A percentile compares a stretch with the other conserved stretches of the same genome.
Evolutionary conservation across 2,329 filamentous ascomycete genomes (phyloP).

Genomic region (Zymoseptoria ardabiliae): DNA sequence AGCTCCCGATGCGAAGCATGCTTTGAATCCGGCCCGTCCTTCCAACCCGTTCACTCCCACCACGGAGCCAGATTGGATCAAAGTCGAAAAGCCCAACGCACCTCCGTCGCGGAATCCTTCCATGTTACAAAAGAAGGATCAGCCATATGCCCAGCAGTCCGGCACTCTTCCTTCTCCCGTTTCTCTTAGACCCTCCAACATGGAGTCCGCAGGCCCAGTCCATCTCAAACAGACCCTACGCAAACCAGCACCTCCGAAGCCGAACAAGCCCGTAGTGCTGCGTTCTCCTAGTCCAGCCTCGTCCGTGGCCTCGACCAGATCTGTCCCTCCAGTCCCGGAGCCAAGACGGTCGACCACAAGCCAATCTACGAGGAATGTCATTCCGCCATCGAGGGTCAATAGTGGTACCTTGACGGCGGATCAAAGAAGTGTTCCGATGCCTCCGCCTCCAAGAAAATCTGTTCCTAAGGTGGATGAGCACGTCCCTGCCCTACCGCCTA

Average conservation of each 20-base stretch:
- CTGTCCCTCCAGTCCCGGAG: slow-evolving; percentile 18
- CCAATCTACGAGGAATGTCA: neutral
- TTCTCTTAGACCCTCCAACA: slow-evolving; percentile 5
- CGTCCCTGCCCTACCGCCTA: slow-evolving; percentile 19
- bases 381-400: slow-evolving; percentile 9
- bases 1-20: slow-evolving; percentile 55
- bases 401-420: slow-evolving; percentile 1
- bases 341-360: slow-evolving; percentile 12
- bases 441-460: slow-evolving; percentile 18
- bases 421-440: slow-evolving; percentile 9
- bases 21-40: slow-evolving; percentile 65
- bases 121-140: slow-evolving; percentile 1
- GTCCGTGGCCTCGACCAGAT: slow-evolving; percentile 11
- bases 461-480: slow-evolving; percentile 3
- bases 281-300: slow-evolving; percentile 22
- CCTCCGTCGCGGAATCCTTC: slow-evolving; percentile 17
- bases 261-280: slow-evolving; percentile 28
- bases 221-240: slow-evolving; percentile 22
- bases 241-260: slow-evolving; percentile 31
- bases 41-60: slow-evolving; percentile 74
- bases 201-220: slow-evolving; percentile 5
- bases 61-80: slow-evolving; percentile 78
- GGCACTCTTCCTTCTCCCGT: slow-evolving; percentile 1
- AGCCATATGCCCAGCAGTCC: slow-evolving; percentile 4
- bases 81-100: slow-evolving; percentile 31